phyloP scores from a whole-genome alignment of 768 basidiomycete genomes.

The Leccinum boreale region DNA sequence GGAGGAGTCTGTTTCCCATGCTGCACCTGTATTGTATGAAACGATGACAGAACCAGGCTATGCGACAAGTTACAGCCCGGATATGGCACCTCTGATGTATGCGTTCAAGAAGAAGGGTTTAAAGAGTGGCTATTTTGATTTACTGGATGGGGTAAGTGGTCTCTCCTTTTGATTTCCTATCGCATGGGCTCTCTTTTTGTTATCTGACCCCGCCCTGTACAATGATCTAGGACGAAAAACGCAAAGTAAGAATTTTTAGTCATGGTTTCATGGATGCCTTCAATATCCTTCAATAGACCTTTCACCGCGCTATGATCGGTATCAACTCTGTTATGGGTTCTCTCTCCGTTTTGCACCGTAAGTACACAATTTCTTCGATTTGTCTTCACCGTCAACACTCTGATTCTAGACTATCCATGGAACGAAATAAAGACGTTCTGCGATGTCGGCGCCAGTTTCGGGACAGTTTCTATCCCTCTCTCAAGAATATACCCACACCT shows the following conservation, averaged over 20 bases:
- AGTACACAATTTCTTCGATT: not conserved
- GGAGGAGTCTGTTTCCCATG: conserved; percentile 11
- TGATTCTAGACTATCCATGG: conserved; percentile 24
- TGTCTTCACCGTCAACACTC: not conserved
- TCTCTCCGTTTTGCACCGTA: conserved; percentile 21
- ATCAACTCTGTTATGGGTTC: conserved; percentile 19
- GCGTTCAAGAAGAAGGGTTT: conserved; percentile 16
- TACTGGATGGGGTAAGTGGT: conserved; percentile 19
- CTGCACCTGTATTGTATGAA: conserved; percentile 20
- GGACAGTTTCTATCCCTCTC: conserved; percentile 26
- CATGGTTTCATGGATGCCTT: not conserved
- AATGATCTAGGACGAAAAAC: conserved; percentile 9
- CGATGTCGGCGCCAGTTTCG: conserved; percentile 30
- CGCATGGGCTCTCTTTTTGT: not conserved
- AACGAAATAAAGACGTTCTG: conserved; percentile 22
- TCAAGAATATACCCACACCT: conserved; percentile 25
- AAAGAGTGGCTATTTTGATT: conserved; percentile 19
- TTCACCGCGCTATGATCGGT: conserved; percentile 24
- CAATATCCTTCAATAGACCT: conserved; percentile 13
- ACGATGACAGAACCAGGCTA: conserved; percentile 24
- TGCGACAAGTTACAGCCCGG: conserved; percentile 21
- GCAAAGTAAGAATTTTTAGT: conserved; percentile 5
- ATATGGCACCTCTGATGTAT: conserved; percentile 21
- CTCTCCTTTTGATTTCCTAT: not conserved
- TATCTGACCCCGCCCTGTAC: not conserved